Percentiles rank a stretch among this genome's conserved stretches.
phyloP scores from a whole-genome alignment of 2,329 filamentous ascomycete genomes.

The Dactylellina leptospora region DNA sequence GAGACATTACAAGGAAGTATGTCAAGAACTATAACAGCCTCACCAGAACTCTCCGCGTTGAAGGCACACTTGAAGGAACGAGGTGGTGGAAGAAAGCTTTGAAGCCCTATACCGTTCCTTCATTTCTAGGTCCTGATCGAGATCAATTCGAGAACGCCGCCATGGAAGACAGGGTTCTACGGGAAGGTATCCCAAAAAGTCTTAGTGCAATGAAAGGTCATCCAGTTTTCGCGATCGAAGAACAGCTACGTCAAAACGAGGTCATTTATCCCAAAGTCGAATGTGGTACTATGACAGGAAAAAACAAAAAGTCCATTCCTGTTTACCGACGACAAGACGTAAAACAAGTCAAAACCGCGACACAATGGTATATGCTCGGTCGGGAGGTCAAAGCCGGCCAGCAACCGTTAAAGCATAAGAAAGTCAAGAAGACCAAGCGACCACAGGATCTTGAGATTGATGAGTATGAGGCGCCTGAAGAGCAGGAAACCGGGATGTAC shows the following conservation, averaged over 20 bases:
- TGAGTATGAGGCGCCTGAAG: constrained; percentile 59
- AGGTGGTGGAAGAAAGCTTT: constrained; percentile 66
- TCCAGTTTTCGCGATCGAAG: constrained; percentile 77
- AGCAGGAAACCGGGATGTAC: constrained; percentile 66
- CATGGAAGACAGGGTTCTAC: constrained; percentile 73
- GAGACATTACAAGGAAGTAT: constrained; percentile 88
- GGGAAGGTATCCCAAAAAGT: constrained; percentile 85
- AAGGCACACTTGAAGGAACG: constrained; percentile 68
- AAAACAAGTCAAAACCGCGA: constrained; percentile 76
- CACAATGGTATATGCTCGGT: constrained; percentile 91
- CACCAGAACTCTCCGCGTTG: constrained; percentile 81
- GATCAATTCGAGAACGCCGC: constrained; percentile 87
- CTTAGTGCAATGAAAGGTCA: constrained; percentile 88
- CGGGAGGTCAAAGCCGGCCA: constrained; percentile 80
- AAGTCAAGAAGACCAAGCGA: constrained; percentile 62
- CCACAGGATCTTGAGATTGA: constrained; percentile 57
- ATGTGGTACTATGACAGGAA: constrained; percentile 78
- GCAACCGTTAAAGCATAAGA: constrained; percentile 80
- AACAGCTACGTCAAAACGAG: constrained; percentile 84
- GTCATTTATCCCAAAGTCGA: constrained; percentile 76
- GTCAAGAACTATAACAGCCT: constrained; percentile 89
- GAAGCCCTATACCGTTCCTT: constrained; percentile 59
- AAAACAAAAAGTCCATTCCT: constrained; percentile 65
- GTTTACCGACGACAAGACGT: constrained; percentile 87
- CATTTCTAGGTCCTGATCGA: constrained; percentile 64